Base-by-base conservation (phyloP, 2,329 filamentous ascomycete genomes). In the Epichloe gansuensis region DNA sequence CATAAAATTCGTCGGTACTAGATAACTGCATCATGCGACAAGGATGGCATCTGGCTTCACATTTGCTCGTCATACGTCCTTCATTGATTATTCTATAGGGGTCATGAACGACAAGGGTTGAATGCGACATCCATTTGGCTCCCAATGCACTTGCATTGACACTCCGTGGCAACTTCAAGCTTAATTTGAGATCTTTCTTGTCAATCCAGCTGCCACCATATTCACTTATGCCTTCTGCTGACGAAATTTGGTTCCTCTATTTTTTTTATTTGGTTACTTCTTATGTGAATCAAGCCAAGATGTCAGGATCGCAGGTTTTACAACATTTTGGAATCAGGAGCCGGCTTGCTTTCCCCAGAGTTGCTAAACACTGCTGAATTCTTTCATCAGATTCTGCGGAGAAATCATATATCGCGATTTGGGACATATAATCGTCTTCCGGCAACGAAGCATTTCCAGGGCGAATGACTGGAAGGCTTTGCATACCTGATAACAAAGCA, bases 401-500 rank as follows among this genome's bases (percentile, higher is more conserved):
- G 55, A 72, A 71, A 56, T 67, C 65, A 49, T 56, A 53, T 53
- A 73, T 63, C 39, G 66, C 68, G 45, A 64, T 53, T 38, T 54
- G 54, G 27, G 65, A 61, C 49, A 71, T 57, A 46, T 59, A 60
- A 50, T 80, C 72, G 27, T 74, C 72, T 21, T 69, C 66, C 11
- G 75, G 71, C 56, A 90, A 68, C 34, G 74, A 74, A 39, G 79
- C 76, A 67, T 93, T 93, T 12, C 86, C 87, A 15, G 84, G 82
- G 52, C 87, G 76, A 52, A 76, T 69, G 52, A 85, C 78, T 3
- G 84, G 73, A 50, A 78, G 68, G 60, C 78, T 77, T 60, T 74
- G 72, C 77, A 86, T 80, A n/a, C 81, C 82, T 11, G 80, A 78
- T 52, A 67, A 68, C 55, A 73, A 72, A 42, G 82, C 82, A 47